Evolutionary conservation across 352 stramenopile genomes (phyloP), one percentile per base, ranked within the genome.

Genomic region (Globisporangium megalacanthum): DNA sequence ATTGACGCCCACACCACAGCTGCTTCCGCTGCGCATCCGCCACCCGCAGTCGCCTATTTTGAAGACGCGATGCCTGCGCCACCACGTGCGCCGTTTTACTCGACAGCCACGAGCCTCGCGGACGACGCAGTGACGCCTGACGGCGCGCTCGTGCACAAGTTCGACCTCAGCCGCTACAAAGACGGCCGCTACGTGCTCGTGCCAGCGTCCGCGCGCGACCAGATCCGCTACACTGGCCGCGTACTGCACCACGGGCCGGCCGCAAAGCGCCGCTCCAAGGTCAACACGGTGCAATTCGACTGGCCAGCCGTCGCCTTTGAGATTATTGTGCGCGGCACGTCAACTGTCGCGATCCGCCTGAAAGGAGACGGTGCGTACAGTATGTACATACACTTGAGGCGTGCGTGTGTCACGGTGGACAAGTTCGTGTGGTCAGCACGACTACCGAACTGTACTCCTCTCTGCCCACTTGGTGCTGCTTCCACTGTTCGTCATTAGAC

Each of bases 221-320:
- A 84, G 44, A 90, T 94, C 58, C 72, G 76, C 35, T 91, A 90
- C 66, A 79, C 72, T 11, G 85, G 85, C 0, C 69, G 85, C 3
- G 68, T 93, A 64, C 59, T 94, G 55, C 77, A 91, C 68, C 80
- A 93, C 65, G 83, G 80, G 25, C 64, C 77, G 37, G 62, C 70
- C 35, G 72, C 76, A 6, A 49, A 68, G 19, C 82, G 82, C 50
- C 83, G 81, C 52, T 86, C 82, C 17, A 94, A 94, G 66, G 80
- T 92, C 52, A 94, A 93, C 67, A 86, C 76, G 14, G 83, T 90
- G 69, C 83, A 94, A 60, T 94, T 94, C 60, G 85, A 94, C 67
- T 94, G 85, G 85, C 69, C 83, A 0, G 83, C 68, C 45, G 84
- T 85, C 41, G 68, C 70, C 25, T 86, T 93, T 45, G 70, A 80